These are phyloP conservation scores for Paratinospora sagittata DNA, from an alignment of 164 flowering plant genomes.

Conservation along the genomic window DNA sequence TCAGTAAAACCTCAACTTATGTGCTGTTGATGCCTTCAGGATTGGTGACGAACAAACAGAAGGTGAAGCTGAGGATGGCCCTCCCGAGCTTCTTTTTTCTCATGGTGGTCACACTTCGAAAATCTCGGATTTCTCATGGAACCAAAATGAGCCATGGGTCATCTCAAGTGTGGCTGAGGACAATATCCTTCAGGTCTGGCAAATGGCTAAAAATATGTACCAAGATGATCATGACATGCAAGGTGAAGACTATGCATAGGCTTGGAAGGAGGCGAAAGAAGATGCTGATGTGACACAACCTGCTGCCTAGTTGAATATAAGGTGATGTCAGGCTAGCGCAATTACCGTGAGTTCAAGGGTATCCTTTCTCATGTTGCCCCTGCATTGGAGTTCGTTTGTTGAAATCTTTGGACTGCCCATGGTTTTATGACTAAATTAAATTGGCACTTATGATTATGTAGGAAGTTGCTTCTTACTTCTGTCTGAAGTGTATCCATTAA, in stretches of 20 bases:
- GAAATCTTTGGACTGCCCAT: not conserved
- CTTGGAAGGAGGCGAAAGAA: not conserved
- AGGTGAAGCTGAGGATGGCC: constrained; percentile 92
- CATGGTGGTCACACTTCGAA: too few species aligned
- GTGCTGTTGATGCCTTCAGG: constrained; percentile 32
- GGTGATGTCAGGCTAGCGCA: not conserved
- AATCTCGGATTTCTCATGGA: too few species aligned
- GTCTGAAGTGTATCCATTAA: not conserved
- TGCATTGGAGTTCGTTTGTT: not conserved
- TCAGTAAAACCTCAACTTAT: not conserved
- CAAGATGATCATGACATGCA: constrained; percentile 47
- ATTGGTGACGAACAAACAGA: constrained; percentile 87
- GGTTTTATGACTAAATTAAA: too few species aligned
- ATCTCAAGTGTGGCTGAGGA: too few species aligned
- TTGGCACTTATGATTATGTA: not conserved
- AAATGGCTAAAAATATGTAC: constrained; percentile 76
- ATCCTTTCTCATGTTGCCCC: not conserved
- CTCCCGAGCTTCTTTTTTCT: constrained; percentile 89
- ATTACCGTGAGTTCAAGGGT: not conserved
- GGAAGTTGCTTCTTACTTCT: not conserved
- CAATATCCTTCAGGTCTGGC: constrained; percentile 90
- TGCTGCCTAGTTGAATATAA: not conserved
- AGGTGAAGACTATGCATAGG: constrained; percentile 14
- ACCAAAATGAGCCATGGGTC: too few species aligned
- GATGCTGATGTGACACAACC: not conserved